Base-by-base conservation (phyloP, 2,329 filamentous ascomycete genomes). In the Calonectria multiphialidica region DNA sequence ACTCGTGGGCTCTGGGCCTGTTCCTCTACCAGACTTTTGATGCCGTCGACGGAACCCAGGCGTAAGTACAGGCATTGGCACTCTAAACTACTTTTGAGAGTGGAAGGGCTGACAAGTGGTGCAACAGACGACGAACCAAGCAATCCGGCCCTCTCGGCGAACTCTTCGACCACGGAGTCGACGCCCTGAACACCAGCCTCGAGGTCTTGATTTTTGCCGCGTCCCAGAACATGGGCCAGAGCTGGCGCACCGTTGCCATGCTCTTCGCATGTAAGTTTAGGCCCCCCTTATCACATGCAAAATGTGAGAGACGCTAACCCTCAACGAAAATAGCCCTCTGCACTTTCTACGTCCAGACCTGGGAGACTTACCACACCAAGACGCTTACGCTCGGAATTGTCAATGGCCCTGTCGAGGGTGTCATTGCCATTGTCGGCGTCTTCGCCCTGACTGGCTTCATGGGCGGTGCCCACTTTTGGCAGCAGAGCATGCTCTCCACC, bases 11-110 rank as follows among this genome's bases (percentile, higher is more conserved):
- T 5, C 84, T 94, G 37, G 97, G 97, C 2, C 86, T 99, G 76
- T 98, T 98, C 83, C 84, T 98, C 64, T 99, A 99, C 85, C 97
- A 99, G 89, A 98, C 96, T 1, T 98, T 99, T 85, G 97, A 99
- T 85, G 97, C 96, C 2, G 95, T 98, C 30, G 97, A 99, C 84
- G 97, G 97, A 65, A 90, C 93, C 35, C 97, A 99, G 83, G 97
- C 97, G 92, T 95, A 88, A 83, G 93, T 90, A 74, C 23, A 40
- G 3, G 8, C 7, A 28, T 18, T 9, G n/a, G 30, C n/a, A 15
- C 7, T 3, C 28, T 12, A 23, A 21, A 40, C 10, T 35, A 9
- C 33, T 40, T 40, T 21, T n/a, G n/a, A 21, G 23, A 40, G 10
- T 13, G 16, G 21, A 25, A 8, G 4, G 18, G 21, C 57, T 67